Conservation (phyloP, 2,329 filamentous ascomycete genomes). For the Botrytis squamosa region DNA sequence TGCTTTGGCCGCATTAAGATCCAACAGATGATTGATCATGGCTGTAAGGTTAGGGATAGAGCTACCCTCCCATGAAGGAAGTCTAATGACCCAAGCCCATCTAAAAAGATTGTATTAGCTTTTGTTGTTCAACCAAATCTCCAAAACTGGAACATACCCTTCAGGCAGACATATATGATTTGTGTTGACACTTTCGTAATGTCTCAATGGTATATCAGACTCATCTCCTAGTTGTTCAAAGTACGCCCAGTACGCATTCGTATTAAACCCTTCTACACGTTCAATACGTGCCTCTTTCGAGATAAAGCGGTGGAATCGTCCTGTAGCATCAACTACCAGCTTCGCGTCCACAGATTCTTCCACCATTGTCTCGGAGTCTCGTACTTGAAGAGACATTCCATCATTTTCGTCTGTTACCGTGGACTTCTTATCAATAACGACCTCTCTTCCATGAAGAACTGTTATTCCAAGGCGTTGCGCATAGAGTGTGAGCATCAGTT, state of each 20-base stretch:
- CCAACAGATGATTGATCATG: constrained; percentile 36
- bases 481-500: constrained; percentile 35
- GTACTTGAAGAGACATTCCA: constrained; percentile 8
- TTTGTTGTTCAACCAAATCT: neutral
- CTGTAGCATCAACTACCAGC: constrained; percentile 34
- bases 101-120: constrained; percentile 11
- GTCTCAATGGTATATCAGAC: constrained; percentile 30
- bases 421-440: constrained; percentile 7
- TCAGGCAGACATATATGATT: constrained; percentile 37
- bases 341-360: constrained; percentile 23
- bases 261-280: constrained; percentile 32
- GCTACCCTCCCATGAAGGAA: constrained; percentile 35
- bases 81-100: constrained; percentile 36
- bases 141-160: constrained; percentile 23
- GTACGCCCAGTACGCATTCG: constrained; percentile 31
- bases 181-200: constrained; percentile 34
- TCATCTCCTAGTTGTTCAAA: constrained; percentile 30
- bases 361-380: constrained; percentile 11
- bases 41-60: constrained; percentile 32
- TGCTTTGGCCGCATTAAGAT: constrained; percentile 27
- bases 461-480: constrained; percentile 34
- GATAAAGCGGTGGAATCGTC: constrained; percentile 30
- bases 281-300: constrained; percentile 30
- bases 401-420: neutral
- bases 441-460: constrained; percentile 32